phyloP scores from a whole-genome alignment of 139 green algal genomes.

The Marvania coccoides region DNA sequence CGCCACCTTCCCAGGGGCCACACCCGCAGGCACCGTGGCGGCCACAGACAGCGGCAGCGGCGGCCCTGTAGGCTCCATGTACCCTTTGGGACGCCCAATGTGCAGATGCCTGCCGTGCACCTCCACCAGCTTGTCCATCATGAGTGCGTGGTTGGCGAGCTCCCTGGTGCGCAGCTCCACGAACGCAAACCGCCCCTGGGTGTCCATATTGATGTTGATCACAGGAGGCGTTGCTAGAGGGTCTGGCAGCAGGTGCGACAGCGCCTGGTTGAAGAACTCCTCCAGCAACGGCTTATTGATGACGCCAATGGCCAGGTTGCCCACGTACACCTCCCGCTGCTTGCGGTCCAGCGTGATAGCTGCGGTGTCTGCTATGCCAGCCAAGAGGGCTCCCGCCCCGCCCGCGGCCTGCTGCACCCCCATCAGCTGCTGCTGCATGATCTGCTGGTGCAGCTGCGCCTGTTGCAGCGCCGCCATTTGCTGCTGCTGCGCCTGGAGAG shows the following conservation, averaged over 20 bases:
- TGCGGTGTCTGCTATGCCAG: too few species aligned
- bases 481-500: constrained; percentile 26
- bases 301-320: constrained; percentile 77
- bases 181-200: constrained; percentile 76
- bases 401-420: not conserved
- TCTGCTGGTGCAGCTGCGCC: constrained; percentile 48
- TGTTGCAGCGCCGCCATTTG: constrained; percentile 33
- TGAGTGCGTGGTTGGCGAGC: constrained; percentile 64
- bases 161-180: constrained; percentile 78
- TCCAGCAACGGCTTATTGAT: constrained; percentile 61
- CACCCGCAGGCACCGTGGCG: not conserved
- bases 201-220: constrained; percentile 34
- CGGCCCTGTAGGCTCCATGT: constrained; percentile 46
- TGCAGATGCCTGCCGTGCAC: constrained; percentile 73
- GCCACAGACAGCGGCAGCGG: constrained; percentile 14
- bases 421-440: constrained; percentile 45
- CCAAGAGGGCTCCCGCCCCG: not conserved
- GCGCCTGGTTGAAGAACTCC: constrained; percentile 78
- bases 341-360: too few species aligned
- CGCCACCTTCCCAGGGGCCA: not conserved
- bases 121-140: constrained; percentile 81
- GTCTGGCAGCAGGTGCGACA: constrained; percentile 50
- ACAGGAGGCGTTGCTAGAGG: constrained; percentile 64
- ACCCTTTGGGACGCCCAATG: constrained; percentile 85
- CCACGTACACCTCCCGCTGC: constrained; percentile 78